Base-by-base conservation (phyloP, 495 filamentous ascomycete species). In the Aspergillus mulundensis region DNA sequence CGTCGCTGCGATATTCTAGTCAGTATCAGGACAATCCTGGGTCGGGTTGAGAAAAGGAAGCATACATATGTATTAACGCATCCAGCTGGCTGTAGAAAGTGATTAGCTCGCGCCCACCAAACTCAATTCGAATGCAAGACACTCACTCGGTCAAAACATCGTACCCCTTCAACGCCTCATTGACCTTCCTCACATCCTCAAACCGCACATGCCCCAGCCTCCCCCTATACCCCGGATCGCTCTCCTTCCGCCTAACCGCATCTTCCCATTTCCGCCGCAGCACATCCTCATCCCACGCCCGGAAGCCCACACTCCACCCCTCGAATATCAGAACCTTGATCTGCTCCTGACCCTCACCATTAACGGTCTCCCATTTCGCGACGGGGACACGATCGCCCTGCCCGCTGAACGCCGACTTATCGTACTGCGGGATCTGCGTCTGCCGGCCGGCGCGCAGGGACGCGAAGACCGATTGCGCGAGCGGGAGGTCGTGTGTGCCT, bases 301-400 rank as follows among this genome's bases (percentile, higher is more conserved):
- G 81, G 72, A 97, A 97, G 1, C 91, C 93, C 30, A 96, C 86
- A 70, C 88, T 79, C 93, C 93, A 97, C 15, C 93, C 93, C 66
- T 97, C 93, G 53, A 97, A 85, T 42, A 97, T 82, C 1, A 97
- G 77, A 16, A 77, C 64, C 54, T 84, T 75, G 23, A 89, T 70
- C 36, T 69, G 74, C 14, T 72, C 55, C 49, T 76, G 70, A 1
- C 70, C 77, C 10, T 79, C 78, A 15, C 56, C 63, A 70, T 91
- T 90, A 21, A 89, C 81, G 1, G 66, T 65, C 44, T 77, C 63
- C 89, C 90, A 95, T 44, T 77, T 57, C 4, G 63, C 70, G 34
- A 75, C 67, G 0, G 84, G 81, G 2, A 81, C 70, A 16, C 91
- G 87, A 70, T 96, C 93, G 7, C 94, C 94, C 48, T 85, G 77